Evolutionary conservation across 768 basidiomycete genomes (phyloP).

Genomic region (Hericium coralloides): DNA sequence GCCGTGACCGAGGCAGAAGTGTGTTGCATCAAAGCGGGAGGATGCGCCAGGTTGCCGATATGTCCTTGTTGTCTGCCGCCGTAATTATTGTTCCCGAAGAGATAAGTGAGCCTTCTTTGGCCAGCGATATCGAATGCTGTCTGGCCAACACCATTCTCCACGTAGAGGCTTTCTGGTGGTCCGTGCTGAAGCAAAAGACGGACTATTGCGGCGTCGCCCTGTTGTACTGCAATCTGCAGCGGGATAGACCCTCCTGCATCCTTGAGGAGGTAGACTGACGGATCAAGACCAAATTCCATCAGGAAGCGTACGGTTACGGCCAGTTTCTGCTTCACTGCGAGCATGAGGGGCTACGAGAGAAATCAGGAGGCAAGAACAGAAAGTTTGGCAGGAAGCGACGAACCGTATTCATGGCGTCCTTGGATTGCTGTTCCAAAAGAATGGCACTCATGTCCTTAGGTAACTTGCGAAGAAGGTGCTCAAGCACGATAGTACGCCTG

Average conservation of each 20-base stretch:
- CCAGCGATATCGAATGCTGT: constrained; percentile 21
- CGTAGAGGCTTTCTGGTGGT: constrained; percentile 30
- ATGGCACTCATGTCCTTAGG: constrained; percentile 38
- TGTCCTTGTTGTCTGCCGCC: not conserved
- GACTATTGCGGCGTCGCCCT: constrained; percentile 27
- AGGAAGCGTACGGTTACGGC: constrained; percentile 22
- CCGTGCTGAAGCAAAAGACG: constrained; percentile 29
- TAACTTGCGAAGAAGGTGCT: constrained; percentile 39
- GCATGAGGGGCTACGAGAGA: constrained; percentile 38
- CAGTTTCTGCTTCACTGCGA: constrained; percentile 34
- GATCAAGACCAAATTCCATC: constrained; percentile 30
- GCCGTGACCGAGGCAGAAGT: not conserved
- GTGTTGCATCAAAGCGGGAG: too few relatives aligned
- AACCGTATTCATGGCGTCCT: constrained; percentile 39
- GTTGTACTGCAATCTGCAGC: constrained; percentile 38
- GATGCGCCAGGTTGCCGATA: too few relatives aligned
- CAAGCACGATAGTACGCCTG: constrained; percentile 22
- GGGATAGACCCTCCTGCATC: constrained; percentile 44
- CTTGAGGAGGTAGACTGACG: constrained; percentile 26
- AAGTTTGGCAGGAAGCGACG: constrained; percentile 3
- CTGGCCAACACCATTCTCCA: constrained; percentile 36
- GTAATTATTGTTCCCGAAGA: not conserved
- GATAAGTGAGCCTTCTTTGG: constrained; percentile 8
- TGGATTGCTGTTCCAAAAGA: constrained; percentile 38
- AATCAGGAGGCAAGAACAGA: not conserved